Evolutionary conservation across 148 eudicot species (phyloP).

Genomic region (Amaranthus cruentus): DNA sequence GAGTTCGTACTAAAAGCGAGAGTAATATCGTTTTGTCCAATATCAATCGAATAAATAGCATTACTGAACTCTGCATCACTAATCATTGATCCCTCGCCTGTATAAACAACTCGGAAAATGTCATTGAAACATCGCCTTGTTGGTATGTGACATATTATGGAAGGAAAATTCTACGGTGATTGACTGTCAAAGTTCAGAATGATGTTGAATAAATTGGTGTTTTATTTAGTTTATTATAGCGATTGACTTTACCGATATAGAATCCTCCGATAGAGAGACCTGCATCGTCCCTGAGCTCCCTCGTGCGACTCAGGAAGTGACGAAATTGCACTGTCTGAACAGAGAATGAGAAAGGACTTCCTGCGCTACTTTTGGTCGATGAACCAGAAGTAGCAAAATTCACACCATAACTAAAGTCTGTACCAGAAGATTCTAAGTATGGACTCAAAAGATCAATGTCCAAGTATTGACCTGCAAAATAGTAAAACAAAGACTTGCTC

Average conservation of each 20-base stretch:
- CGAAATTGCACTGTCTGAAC: conserved; percentile 28
- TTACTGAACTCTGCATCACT: conserved; percentile 23
- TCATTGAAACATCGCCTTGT: background rate
- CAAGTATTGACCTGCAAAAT: conserved; percentile 27
- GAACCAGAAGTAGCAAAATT: conserved; percentile 34
- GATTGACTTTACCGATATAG: too few species aligned
- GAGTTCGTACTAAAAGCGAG: conserved; percentile 18
- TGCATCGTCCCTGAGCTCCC: conserved; percentile 27
- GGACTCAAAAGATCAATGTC: conserved; percentile 24
- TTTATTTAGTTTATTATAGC: too few species aligned
- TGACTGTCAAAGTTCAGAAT: too few species aligned
- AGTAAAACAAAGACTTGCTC: background rate
- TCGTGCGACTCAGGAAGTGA: conserved; percentile 32
- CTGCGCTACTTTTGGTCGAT: conserved; percentile 22
- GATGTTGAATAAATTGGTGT: too few species aligned
- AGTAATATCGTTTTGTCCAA: conserved; percentile 31
- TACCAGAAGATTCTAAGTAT: conserved; percentile 32
- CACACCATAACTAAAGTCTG: conserved; percentile 28
- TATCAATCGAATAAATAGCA: conserved; percentile 31
- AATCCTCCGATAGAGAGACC: background rate
- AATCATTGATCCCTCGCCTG: conserved; percentile 34
- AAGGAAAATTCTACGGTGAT: background rate
- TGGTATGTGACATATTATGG: background rate
- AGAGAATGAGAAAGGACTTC: conserved; percentile 23
- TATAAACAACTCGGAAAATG: too few species aligned